A percentile compares a stretch with the other conserved stretches of the same genome.
phyloP scores from a whole-genome alignment of 2,329 filamentous ascomycete species.

The Camillea tinctor region DNA sequence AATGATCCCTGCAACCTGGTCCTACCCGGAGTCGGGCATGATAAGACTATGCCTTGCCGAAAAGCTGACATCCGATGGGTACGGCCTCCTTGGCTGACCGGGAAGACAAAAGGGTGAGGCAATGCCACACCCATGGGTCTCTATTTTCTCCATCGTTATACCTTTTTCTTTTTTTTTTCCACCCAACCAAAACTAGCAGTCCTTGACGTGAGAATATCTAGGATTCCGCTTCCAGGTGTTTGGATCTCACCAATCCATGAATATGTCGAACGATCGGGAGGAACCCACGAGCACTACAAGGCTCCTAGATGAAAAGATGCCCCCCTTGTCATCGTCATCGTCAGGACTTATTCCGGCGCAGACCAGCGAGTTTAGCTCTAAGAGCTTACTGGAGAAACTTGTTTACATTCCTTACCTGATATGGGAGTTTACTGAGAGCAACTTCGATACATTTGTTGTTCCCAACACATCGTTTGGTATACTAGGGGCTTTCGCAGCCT shows the following conservation, averaged over 20 bases:
- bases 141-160: neutral
- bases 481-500: conserved; percentile 26
- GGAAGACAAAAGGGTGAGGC: neutral
- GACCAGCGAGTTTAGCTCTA: conserved; percentile 16
- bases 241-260: neutral
- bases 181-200: neutral
- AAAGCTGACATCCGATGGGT: neutral
- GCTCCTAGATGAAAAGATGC: conserved; percentile 4
- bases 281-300: neutral
- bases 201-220: neutral
- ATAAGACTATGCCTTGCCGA: neutral
- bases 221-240: neutral
- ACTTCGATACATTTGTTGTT: conserved; percentile 33
- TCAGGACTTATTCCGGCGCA: neutral
- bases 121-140: neutral
- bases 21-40: neutral
- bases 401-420: conserved; percentile 13
- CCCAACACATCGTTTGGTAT: conserved; percentile 34
- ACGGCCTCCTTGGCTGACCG: neutral
- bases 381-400: conserved; percentile 8
- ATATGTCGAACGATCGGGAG: neutral
- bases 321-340: neutral
- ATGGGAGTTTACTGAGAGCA: conserved; percentile 32
- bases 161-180: neutral
- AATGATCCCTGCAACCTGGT: neutral